Evolutionary conservation across 75 land plant species (phyloP).

Genomic region (Sequoia sempervirens): DNA sequence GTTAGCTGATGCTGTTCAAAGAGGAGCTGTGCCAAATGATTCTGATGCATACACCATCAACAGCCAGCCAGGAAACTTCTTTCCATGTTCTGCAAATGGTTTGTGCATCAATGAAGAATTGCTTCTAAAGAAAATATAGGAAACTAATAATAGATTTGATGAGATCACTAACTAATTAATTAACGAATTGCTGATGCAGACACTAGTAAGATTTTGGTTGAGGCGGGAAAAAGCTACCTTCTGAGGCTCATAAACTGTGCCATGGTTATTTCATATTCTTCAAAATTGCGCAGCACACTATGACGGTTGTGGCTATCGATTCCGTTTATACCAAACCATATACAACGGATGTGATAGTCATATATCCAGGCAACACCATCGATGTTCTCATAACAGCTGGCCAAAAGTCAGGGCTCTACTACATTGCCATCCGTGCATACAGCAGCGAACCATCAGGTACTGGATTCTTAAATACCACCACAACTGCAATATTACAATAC

Average conservation of each 20-base stretch:
- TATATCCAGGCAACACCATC: background rate
- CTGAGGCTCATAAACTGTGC: slow-evolving; percentile 12
- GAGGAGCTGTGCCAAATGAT: background rate
- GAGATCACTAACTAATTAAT: too few species aligned
- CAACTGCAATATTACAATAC: background rate
- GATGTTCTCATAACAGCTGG: background rate
- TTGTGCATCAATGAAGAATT: background rate
- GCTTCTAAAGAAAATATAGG: too few species aligned
- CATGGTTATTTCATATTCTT: background rate
- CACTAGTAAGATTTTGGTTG: background rate
- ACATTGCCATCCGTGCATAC: background rate
- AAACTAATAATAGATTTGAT: background rate
- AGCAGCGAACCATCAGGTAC: background rate
- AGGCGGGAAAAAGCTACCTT: background rate
- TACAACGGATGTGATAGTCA: background rate
- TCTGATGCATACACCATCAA: slow-evolving; percentile 9
- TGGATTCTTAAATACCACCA: background rate
- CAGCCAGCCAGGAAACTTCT: slow-evolving; percentile 28
- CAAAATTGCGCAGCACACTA: background rate
- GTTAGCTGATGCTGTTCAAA: slow-evolving; percentile 1
- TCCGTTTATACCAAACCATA: slow-evolving; percentile 7
- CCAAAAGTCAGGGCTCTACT: background rate
- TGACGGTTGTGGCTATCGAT: background rate
- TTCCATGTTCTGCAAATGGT: slow-evolving; percentile 4
- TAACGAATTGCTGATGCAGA: background rate